Evolutionary conservation across 164 flowering plant genomes (phyloP).

Genomic region (Stephania yunnanensis): DNA sequence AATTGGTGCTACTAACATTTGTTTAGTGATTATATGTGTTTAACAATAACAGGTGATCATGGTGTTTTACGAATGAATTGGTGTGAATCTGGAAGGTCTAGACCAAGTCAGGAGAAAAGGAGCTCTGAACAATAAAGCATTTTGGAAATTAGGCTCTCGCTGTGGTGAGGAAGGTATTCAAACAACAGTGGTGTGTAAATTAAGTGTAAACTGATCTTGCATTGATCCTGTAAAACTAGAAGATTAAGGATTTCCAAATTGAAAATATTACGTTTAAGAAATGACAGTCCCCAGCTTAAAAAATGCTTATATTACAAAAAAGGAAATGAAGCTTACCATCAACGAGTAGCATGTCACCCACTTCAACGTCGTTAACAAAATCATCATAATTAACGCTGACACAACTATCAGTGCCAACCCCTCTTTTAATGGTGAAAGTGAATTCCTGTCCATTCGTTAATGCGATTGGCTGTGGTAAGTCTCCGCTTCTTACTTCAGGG

Average conservation of each 20-base stretch:
- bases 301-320: not conserved
- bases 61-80: no score
- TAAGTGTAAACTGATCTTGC: no score
- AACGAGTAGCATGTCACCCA: constrained; percentile 94
- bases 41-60: no score
- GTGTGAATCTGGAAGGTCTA: no score
- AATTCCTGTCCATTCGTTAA: constrained; percentile 75
- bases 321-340: constrained; percentile 59
- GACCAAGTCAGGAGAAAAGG: no score
- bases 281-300: not conserved
- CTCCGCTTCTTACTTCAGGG: constrained; percentile 99
- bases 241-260: not conserved
- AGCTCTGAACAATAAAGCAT: no score
- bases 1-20: no score
- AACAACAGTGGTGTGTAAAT: no score
- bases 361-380: constrained; percentile 96
- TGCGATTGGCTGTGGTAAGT: constrained; percentile 83
- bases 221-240: not conserved
- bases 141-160: no score
- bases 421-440: constrained; percentile 86
- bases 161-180: no score
- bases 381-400: constrained; percentile 97
- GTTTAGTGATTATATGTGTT: no score
- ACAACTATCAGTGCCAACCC: constrained; percentile 81
- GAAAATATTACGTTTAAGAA: not conserved